These are phyloP conservation scores for Anisodus tanguticus DNA, from an alignment of 257 asterid genomes.

Conservation along the genomic window DNA sequence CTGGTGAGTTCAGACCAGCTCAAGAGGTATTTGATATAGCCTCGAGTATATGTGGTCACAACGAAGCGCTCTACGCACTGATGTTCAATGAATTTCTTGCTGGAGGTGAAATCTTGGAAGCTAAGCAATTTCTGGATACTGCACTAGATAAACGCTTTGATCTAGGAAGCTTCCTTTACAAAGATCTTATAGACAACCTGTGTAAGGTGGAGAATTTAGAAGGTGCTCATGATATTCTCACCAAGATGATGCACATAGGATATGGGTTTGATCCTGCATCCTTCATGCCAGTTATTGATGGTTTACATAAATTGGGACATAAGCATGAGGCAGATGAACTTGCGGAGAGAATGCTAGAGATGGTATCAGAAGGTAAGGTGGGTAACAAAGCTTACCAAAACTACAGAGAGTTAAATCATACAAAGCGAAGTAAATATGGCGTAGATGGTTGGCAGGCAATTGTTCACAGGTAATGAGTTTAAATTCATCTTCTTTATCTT, in stretches of 20 bases:
- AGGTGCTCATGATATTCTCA: conserved; percentile 59
- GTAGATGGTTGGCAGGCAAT: conserved; percentile 69
- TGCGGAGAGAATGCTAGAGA: conserved; percentile 68
- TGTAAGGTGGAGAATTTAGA: conserved; percentile 61
- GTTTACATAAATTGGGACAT: conserved; percentile 57
- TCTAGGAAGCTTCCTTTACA: conserved; percentile 63
- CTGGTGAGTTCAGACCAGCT: conserved; percentile 91
- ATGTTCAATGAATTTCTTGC: conserved; percentile 79
- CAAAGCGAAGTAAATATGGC: conserved; percentile 44
- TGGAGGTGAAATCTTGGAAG: conserved; percentile 76
- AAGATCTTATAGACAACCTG: conserved; percentile 62
- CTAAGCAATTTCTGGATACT: conserved; percentile 68
- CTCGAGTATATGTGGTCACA: conserved; percentile 64
- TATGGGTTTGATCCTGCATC: conserved; percentile 78
- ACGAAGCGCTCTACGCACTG: conserved; percentile 61
- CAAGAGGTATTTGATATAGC: conserved; percentile 74
- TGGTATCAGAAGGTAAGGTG: conserved; percentile 56
- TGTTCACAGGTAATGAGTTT: conserved; percentile 57
- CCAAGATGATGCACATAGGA: conserved; percentile 65
- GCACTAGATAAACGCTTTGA: conserved; percentile 65
- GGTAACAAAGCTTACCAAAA: conserved; percentile 46
- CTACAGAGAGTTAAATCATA: conserved; percentile 36
- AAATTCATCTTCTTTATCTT: conserved; percentile 21
- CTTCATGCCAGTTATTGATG: conserved; percentile 86
- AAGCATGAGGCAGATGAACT: conserved; percentile 79